Percentiles rank a stretch among this genome's conserved stretches.
Evolutionary conservation across 2,329 filamentous ascomycete genomes (phyloP).

Genomic region (Cephalotrichum gorgonifer): DNA sequence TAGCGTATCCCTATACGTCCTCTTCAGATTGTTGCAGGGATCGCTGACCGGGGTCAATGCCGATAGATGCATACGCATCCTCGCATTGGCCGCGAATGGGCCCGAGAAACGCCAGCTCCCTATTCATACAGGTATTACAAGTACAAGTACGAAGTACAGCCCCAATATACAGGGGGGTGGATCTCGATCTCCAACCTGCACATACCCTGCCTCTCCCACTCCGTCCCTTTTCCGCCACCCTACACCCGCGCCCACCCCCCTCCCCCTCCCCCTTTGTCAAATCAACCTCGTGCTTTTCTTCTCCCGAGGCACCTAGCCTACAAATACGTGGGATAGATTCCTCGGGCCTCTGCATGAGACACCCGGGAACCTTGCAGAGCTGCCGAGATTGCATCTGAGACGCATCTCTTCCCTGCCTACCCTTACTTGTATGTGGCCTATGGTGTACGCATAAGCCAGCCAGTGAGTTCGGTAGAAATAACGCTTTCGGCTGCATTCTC

Average conservation of each 20-base stretch:
- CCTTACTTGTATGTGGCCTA: background rate
- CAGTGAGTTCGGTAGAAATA: background rate
- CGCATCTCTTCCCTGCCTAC: background rate
- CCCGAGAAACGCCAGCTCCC: background rate
- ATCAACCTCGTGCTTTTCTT: too few species aligned
- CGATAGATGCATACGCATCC: too few species aligned
- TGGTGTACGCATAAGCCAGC: background rate
- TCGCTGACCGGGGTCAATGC: too few species aligned
- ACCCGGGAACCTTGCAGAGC: background rate
- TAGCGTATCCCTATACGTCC: too few species aligned
- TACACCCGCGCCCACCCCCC: too few species aligned
- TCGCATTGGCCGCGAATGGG: background rate
- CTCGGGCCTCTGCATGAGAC: background rate
- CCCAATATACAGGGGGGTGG: background rate
- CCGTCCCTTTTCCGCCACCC: background rate
- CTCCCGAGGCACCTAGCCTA: background rate
- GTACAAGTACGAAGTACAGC: too few species aligned
- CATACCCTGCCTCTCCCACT: background rate
- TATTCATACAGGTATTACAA: background rate
- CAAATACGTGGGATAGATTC: background rate
- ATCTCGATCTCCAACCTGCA: background rate
- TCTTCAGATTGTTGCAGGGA: too few species aligned
- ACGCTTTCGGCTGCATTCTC: background rate
- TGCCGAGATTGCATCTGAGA: background rate
- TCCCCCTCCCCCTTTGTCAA: background rate